Percentiles rank a stretch among this genome's conserved stretches.
These are phyloP conservation scores for Hypoxylon rickii DNA, from an alignment of 495 filamentous ascomycete species.

Conservation along the genomic window DNA sequence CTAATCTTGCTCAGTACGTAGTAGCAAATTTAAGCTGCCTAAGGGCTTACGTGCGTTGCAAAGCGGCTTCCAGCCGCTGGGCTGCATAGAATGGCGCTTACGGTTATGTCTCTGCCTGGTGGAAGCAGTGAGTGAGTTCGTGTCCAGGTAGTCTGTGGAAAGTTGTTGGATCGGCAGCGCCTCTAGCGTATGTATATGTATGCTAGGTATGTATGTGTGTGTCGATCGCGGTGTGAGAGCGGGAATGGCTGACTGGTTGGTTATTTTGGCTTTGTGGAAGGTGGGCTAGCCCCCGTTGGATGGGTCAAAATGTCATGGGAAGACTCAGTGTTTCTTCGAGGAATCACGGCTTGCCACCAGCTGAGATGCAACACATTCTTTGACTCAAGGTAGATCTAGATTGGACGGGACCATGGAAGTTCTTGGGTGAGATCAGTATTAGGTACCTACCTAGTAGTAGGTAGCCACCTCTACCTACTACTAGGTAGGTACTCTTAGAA, in stretches of 20 bases:
- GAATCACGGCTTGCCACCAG: constrained; percentile 9
- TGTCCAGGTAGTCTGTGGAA: constrained; percentile 1
- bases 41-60: constrained; percentile 10
- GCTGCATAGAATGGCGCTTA: too few species aligned
- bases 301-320: neutral
- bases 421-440: neutral
- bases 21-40: neutral
- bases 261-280: neutral
- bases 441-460: neutral
- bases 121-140: too few species aligned
- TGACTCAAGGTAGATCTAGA: constrained; percentile 27
- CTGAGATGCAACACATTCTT: constrained; percentile 27
- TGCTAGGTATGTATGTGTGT: too few species aligned
- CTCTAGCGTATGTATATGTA: constrained; percentile 2
- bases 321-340: constrained; percentile 1
- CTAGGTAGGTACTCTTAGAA: neutral
- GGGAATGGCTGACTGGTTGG: constrained; percentile 29
- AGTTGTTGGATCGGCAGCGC: constrained; percentile 15
- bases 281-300: constrained; percentile 5
- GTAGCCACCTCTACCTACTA: neutral
- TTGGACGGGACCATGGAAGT: neutral
- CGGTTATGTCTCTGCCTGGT: constrained; percentile 13
- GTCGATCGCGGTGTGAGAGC: constrained; percentile 15
- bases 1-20: neutral
- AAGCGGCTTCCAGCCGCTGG: constrained; percentile 5